These are phyloP conservation scores for Phytophthora multivora DNA, from an alignment of 352 stramenopile genomes.

Conservation along the genomic window DNA sequence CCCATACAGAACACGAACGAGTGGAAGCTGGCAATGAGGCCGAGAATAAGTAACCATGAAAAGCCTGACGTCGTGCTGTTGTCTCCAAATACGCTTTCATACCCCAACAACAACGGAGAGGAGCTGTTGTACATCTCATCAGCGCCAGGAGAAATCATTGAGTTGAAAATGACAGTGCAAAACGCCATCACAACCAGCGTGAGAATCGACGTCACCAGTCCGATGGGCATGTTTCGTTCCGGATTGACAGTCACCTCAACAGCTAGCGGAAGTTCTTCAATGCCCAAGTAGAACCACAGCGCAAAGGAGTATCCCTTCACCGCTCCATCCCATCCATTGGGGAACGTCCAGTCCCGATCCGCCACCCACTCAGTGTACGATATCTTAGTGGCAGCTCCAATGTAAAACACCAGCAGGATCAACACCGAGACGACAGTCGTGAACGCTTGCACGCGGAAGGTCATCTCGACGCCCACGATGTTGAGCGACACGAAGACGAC, in stretches of 20 bases:
- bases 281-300: slow-evolving; percentile 77
- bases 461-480: slow-evolving; percentile 62
- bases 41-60: slow-evolving; percentile 70
- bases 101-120: slow-evolving; percentile 62
- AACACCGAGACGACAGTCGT: slow-evolving; percentile 61
- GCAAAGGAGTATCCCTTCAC: slow-evolving; percentile 67
- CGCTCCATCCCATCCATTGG: slow-evolving; percentile 48
- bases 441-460: slow-evolving; percentile 66
- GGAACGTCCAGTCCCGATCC: slow-evolving; percentile 69
- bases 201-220: slow-evolving; percentile 59
- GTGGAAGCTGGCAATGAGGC: slow-evolving; percentile 70
- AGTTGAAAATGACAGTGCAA: slow-evolving; percentile 70
- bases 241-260: slow-evolving; percentile 73
- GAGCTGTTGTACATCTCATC: slow-evolving; percentile 44
- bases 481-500: slow-evolving; percentile 68
- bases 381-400: slow-evolving; percentile 58
- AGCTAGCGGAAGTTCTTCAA: slow-evolving; percentile 67
- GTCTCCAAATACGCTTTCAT: slow-evolving; percentile 72
- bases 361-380: slow-evolving; percentile 64
- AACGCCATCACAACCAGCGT: slow-evolving; percentile 60
- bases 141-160: slow-evolving; percentile 60
- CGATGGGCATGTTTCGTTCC: slow-evolving; percentile 60
- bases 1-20: slow-evolving; percentile 86
- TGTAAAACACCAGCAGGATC: slow-evolving; percentile 69
- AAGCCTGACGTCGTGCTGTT: slow-evolving; percentile 70